Evolutionary conservation across 495 filamentous ascomycete species (phyloP).

Genomic region (Hypomontagnella submonticulosa): DNA sequence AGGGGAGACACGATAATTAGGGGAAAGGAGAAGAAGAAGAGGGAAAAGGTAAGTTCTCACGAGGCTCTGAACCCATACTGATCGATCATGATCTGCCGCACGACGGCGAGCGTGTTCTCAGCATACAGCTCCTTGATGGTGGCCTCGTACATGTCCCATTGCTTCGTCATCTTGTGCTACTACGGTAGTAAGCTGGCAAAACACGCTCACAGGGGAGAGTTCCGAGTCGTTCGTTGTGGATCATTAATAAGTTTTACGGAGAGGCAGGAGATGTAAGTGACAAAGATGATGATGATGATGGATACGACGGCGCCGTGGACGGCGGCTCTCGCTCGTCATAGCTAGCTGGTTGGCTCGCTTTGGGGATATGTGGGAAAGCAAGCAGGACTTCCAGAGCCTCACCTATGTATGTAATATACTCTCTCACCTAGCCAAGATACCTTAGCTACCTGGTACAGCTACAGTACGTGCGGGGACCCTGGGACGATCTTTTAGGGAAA

Average conservation of each 20-base stretch:
- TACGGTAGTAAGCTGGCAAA: not conserved
- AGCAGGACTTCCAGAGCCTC: conserved; percentile 31
- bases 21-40: conserved; percentile 1
- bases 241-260: not conserved
- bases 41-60: conserved; percentile 44
- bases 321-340: conserved; percentile 4
- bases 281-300: conserved; percentile 5
- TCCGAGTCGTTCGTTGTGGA: not conserved
- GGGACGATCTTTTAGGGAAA: conserved; percentile 1
- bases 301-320: not conserved
- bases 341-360: not conserved
- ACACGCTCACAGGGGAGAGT: not conserved
- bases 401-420: conserved; percentile 3
- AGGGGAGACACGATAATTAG: not conserved
- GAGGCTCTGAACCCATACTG: conserved; percentile 57
- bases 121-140: conserved; percentile 54
- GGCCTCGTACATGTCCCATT: conserved; percentile 53
- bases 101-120: conserved; percentile 56
- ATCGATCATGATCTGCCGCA: conserved; percentile 56
- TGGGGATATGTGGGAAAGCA: not conserved
- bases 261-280: conserved; percentile 10
- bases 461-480: conserved; percentile 19
- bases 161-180: conserved; percentile 55
- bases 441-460: not conserved
- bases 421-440: not conserved